Conservation (phyloP, 2,329 filamentous ascomycete genomes). For the Aspergillus hortae region DNA sequence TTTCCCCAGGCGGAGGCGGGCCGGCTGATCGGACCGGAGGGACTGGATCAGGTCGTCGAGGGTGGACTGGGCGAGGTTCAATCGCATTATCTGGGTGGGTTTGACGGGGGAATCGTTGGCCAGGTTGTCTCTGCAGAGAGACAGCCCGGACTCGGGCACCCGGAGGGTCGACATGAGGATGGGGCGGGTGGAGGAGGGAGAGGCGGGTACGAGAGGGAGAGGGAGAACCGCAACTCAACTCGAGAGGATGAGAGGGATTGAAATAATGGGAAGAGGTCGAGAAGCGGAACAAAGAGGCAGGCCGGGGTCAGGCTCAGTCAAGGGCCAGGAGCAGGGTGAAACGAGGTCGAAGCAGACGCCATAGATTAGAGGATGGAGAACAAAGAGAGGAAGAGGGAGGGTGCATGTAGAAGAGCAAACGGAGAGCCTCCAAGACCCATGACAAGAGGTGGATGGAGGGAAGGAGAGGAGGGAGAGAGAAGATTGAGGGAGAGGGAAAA, state of each 20-base stretch:
- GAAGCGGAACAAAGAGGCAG: constrained; percentile 25
- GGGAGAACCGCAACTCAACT: too few relatives aligned
- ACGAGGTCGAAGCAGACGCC: constrained; percentile 28
- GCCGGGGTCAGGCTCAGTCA: constrained; percentile 38
- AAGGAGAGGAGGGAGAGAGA: constrained; percentile 12
- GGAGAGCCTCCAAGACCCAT: constrained; percentile 17
- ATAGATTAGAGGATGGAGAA: constrained; percentile 24
- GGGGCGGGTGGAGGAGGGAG: constrained; percentile 4
- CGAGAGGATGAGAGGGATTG: constrained; percentile 12
- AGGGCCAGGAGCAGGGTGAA: constrained; percentile 33
- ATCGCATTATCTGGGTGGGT: constrained; percentile 44
- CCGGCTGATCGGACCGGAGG: constrained; percentile 41
- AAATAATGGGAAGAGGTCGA: constrained; percentile 12
- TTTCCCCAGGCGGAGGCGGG: constrained; percentile 47
- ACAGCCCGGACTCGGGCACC: constrained; percentile 38
- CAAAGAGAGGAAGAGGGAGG: constrained; percentile 9
- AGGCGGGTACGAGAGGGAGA: not conserved
- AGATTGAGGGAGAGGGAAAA: constrained; percentile 19
- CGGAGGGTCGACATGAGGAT: constrained; percentile 33
- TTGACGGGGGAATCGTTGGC: constrained; percentile 27
- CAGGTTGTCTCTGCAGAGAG: constrained; percentile 34
- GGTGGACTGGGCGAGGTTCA: constrained; percentile 43
- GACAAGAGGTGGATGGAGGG: constrained; percentile 13
- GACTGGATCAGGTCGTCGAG: constrained; percentile 45
- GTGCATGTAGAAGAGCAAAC: constrained; percentile 18